A percentile compares a stretch with the other conserved stretches of the same genome.
phyloP scores from a whole-genome alignment of 2,329 filamentous ascomycete species.

The Nothomitra cinnamomea region DNA sequence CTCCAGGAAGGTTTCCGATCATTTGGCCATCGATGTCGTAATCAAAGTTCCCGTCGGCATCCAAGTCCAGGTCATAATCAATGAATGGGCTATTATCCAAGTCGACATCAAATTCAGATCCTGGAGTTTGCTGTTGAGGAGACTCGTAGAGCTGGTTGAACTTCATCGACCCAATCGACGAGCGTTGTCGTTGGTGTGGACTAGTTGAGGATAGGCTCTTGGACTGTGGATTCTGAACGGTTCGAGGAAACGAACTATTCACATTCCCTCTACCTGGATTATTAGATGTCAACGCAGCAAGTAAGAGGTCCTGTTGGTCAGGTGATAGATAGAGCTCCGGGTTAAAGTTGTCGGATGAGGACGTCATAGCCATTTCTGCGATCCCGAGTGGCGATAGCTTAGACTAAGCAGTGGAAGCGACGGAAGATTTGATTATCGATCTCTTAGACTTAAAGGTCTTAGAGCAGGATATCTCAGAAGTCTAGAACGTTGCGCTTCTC shows the following conservation, averaged over 20 bases:
- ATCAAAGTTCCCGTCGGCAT: slow-evolving; percentile 57
- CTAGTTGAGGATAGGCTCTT: not conserved
- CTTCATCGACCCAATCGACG: not conserved
- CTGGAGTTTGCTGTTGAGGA: slow-evolving; percentile 27
- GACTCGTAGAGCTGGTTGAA: slow-evolving; percentile 20
- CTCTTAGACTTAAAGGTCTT: not conserved
- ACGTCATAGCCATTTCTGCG: not conserved
- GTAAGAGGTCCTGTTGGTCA: slow-evolving; percentile 59
- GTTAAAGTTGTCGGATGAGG: slow-evolving; percentile 16
- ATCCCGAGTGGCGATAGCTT: not conserved
- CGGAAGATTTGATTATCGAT: not conserved
- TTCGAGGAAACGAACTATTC: not conserved
- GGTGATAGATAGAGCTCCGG: slow-evolving; percentile 53
- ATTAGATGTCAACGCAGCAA: slow-evolving; percentile 62
- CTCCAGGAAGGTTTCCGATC: slow-evolving; percentile 54
- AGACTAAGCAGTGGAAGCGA: not conserved
- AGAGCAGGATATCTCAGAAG: no score
- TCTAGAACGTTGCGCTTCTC: no score
- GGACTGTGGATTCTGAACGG: not conserved
- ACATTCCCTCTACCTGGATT: slow-evolving; percentile 20
- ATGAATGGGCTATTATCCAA: slow-evolving; percentile 63
- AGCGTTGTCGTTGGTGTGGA: not conserved
- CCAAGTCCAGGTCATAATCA: slow-evolving; percentile 66
- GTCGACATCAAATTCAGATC: slow-evolving; percentile 30
- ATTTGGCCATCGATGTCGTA: slow-evolving; percentile 52